Percentiles rank a stretch among this genome's conserved stretches.
Conservation (phyloP, 176 grass and related monocot genomes). For the Pontederia crassipes region DNA sequence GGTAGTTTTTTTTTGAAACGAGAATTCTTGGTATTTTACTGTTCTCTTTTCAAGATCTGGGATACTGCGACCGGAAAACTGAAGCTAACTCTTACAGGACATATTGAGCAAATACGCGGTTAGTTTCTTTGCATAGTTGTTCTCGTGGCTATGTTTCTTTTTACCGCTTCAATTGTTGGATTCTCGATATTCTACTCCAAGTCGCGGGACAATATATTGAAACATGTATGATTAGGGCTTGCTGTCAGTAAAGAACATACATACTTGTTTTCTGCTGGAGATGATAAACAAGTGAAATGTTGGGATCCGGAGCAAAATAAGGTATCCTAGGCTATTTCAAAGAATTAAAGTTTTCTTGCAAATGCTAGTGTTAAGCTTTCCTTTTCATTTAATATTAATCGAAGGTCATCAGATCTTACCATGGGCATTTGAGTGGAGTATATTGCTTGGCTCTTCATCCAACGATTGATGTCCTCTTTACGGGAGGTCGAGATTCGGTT, state of each 20-base stretch:
- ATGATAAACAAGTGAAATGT: slow-evolving; percentile 99
- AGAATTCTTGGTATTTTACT: not conserved
- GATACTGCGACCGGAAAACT: slow-evolving; percentile 85
- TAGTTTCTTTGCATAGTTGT: slow-evolving; percentile 17
- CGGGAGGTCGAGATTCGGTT: slow-evolving; percentile 94
- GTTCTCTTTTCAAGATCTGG: slow-evolving; percentile 74
- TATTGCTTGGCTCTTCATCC: slow-evolving; percentile 96
- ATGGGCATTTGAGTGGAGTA: slow-evolving; percentile 96
- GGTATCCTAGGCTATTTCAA: slow-evolving; percentile 23
- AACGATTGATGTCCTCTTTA: slow-evolving; percentile 83
- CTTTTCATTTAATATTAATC: slow-evolving; percentile 8
- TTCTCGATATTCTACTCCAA: slow-evolving; percentile 6
- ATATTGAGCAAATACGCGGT: slow-evolving; percentile 94
- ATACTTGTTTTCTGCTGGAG: slow-evolving; percentile 98
- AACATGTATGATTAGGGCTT: slow-evolving; percentile 50
- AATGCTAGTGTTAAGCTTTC: not conserved
- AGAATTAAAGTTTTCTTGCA: not conserved
- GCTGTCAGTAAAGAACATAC: slow-evolving; percentile 84
- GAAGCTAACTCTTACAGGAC: slow-evolving; percentile 95
- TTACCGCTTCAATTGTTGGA: not conserved
- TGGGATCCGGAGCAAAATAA: slow-evolving; percentile 99
- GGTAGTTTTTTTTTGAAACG: too few species aligned
- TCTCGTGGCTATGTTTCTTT: not conserved
- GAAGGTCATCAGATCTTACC: slow-evolving; percentile 94
- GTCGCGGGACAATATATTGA: slow-evolving; percentile 7